Evolutionary conservation across 108 stramenopile genomes (phyloP), one percentile per base, ranked within the genome.

Genomic region (Fragilaria crotonensis): DNA sequence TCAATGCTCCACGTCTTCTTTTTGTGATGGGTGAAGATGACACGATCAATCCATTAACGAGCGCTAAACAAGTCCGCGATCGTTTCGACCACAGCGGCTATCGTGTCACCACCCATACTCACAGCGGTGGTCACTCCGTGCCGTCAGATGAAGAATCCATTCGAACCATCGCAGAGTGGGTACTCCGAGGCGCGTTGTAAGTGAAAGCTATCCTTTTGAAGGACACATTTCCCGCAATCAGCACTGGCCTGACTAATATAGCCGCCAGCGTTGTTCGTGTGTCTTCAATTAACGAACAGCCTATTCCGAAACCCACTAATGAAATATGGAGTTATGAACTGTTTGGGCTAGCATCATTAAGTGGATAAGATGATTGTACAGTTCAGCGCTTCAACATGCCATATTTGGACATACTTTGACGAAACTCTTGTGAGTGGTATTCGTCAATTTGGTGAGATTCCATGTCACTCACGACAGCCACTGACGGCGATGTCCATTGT

Each of bases 61-160:
- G 80, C 29, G 80, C 79, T 2, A 64, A 65, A 48, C 60, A 71
- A 52, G 72, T 91, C 1, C 60, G 70, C 47, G 73, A 81, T 59
- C 53, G 57, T 11, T 65, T 78, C 27, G 28, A 62, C 44, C 23
- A 47, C 5, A 72, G 66, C 36, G 77, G 76, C 0, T 67, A 79
- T 41, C 54, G 54, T 30, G 84, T 85, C n/a, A 50, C 68, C 4
- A 76, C 76, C 17, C 51, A 78, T n/a, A 41, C 72, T 26, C 84
- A 87, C 59, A 66, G 56, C 0, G 84, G 82, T 21, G 90, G 86
- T 1, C 85, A 91, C 55, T 70, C 71, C 11, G 62, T 87, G 22
- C 90, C 90, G 0, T 28, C 50, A 27, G 55, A 72, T 30, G 50
- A 70, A 19, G 55, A 60, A 30, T 41, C 36, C 36, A 41, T 14